Conservation (phyloP, 1,284 basidiomycete genomes). For the Cronartium quercuum region DNA sequence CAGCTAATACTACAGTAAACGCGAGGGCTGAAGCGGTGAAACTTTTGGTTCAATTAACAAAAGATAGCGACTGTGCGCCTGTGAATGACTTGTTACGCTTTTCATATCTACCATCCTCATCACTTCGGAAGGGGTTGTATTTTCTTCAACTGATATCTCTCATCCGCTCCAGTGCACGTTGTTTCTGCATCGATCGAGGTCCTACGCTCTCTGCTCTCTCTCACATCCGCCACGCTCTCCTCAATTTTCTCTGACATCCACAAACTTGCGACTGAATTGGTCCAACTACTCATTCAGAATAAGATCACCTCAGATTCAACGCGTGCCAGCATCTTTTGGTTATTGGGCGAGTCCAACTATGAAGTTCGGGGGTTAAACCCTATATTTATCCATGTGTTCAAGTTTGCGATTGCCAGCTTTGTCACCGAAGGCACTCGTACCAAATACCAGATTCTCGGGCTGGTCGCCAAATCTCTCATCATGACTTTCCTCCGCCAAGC, state of each 20-base stretch:
- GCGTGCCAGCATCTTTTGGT: conserved; percentile 15
- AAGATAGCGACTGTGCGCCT: conserved; percentile 63
- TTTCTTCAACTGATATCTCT: not conserved
- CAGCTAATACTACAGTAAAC: conserved; percentile 5
- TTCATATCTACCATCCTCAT: conserved; percentile 53
- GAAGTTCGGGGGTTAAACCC: not conserved
- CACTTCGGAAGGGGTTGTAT: not conserved
- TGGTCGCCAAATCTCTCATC: conserved; percentile 51
- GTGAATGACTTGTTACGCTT: conserved; percentile 65
- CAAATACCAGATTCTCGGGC: conserved; percentile 19
- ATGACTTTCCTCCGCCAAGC: conserved; percentile 60
- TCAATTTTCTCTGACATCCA: conserved; percentile 14
- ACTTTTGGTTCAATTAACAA: conserved; percentile 60
- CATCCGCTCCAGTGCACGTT: conserved; percentile 54
- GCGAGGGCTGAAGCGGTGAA: conserved; percentile 61
- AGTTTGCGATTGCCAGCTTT: conserved; percentile 28
- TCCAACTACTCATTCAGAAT: conserved; percentile 12
- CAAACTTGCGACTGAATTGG: conserved; percentile 8
- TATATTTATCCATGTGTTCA: conserved; percentile 20
- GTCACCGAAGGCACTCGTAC: conserved; percentile 16
- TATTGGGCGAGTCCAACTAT: conserved; percentile 11
- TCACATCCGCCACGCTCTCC: not conserved
- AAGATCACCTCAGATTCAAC: conserved; percentile 21
- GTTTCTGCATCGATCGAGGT: conserved; percentile 55
- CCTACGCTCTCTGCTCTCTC: conserved; percentile 24